A percentile compares a stretch with the other conserved stretches of the same genome.
Evolutionary conservation across 257 asterid species (phyloP).

Genomic region (Solanum rostratum): DNA sequence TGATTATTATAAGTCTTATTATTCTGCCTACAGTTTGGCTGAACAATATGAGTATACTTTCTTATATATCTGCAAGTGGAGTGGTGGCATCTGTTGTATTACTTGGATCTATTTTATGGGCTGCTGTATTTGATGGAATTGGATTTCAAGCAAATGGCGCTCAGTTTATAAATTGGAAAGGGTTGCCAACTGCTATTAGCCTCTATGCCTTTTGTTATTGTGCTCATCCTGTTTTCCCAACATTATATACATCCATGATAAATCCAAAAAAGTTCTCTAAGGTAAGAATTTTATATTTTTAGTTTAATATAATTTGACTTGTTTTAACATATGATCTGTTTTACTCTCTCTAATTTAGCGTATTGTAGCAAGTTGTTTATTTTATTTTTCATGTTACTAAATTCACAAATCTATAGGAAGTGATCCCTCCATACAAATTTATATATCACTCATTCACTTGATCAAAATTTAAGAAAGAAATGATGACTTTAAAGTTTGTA

Average conservation of each 20-base stretch:
- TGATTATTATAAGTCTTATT: conserved; percentile 45
- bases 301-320: neutral
- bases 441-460: neutral
- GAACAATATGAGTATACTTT: conserved; percentile 56
- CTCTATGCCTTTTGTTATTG: conserved; percentile 81
- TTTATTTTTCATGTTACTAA: neutral
- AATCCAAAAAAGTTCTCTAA: conserved; percentile 61
- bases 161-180: conserved; percentile 23
- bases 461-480: too few species aligned
- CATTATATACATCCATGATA: conserved; percentile 70
- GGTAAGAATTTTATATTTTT: conserved; percentile 21
- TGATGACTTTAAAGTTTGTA: neutral
- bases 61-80: conserved; percentile 73
- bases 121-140: conserved; percentile 42
- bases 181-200: conserved; percentile 70
- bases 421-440: neutral
- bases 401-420: neutral
- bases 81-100: conserved; percentile 64
- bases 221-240: conserved; percentile 94
- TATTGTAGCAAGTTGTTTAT: neutral
- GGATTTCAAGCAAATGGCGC: conserved; percentile 46
- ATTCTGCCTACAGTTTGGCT: conserved; percentile 74
- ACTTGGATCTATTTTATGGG: conserved; percentile 52
- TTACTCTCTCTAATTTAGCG: neutral
- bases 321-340: neutral